Base-by-base conservation (phyloP, 2,329 filamentous ascomycete species). In the Trichoderma semiorbis region DNA sequence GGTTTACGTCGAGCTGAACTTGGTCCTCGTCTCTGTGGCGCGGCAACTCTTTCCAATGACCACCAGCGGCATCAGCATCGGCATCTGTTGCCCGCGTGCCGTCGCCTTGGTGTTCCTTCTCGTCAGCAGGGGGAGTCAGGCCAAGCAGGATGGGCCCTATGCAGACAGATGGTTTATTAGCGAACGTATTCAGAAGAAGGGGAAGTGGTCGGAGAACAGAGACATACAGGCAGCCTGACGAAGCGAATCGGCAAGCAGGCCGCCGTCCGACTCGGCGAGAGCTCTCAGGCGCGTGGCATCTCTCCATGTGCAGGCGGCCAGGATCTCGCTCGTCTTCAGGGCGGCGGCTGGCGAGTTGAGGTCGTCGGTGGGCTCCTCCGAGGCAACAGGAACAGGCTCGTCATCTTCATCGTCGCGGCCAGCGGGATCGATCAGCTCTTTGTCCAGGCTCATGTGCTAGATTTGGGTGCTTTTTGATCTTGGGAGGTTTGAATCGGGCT, bases 1-100 rank as follows among this genome's bases (percentile, higher is more conserved):
- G 89, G 81, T 98, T 90, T 70, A 99, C 96, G 79, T 99, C 96
- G 62, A 98, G 87, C 78, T 91, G 88, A 50, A 99, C 94, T 82
- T 99, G 96, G 64, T 92, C 90, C 81, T 99, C 96, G 77, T 99
- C 96, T 39, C 84, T 84, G 82, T 99, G 96, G n/a, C 82, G 86
- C 34, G 91, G 88, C 53, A 97, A 83, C n/a, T 85, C 78, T 74
- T 84, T 83, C 91, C 92, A 93, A 61, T 81, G 77, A 70, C 67
- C 76, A 43, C 73, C 60, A 5, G 18, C 18, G 58, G 71, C 72
- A 18, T 76, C 74, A 18, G 73, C 70, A 2, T 74, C 67, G 21
- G 74, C 28, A 18, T 14, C 58, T 36, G 26, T 16, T 39, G 50
- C 26, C 10, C 32, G 50, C 28, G 65, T 53, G 32, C 34, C n/a